phyloP scores from a whole-genome alignment of 2,329 filamentous ascomycete species.

The Aspergillus sp. region DNA sequence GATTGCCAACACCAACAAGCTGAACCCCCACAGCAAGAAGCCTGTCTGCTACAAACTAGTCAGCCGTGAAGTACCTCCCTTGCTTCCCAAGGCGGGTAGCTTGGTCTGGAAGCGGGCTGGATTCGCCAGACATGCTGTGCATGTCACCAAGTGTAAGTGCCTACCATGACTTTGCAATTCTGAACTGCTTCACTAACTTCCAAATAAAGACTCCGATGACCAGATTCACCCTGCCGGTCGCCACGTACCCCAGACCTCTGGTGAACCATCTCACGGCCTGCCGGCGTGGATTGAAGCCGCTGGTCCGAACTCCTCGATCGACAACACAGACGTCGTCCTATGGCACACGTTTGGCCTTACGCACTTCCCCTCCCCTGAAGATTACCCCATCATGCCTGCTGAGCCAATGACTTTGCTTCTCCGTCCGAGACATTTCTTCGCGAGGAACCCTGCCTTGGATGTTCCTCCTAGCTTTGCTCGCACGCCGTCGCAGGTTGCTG shows the following conservation, averaged over 20 bases:
- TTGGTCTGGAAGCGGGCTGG: constrained; percentile 88
- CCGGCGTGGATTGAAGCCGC: constrained; percentile 70
- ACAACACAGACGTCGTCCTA: constrained; percentile 81
- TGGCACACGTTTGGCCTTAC: constrained; percentile 94
- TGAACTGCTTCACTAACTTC: constrained; percentile 13
- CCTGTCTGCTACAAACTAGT: constrained; percentile 87
- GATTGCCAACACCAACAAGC: constrained; percentile 77
- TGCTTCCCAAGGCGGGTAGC: constrained; percentile 78
- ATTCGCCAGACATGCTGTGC: constrained; percentile 82
- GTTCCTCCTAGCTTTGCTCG: constrained; percentile 74
- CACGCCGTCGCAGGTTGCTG: constrained; percentile 68
- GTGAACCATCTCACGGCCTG: constrained; percentile 71
- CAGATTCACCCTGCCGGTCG: constrained; percentile 83
- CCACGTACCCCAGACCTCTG: constrained; percentile 84
- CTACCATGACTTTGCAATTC: too few species aligned
- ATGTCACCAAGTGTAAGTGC: constrained; percentile 81
- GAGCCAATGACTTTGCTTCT: constrained; percentile 81
- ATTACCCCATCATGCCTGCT: constrained; percentile 89
- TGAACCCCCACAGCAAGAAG: constrained; percentile 86
- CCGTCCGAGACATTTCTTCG: constrained; percentile 80
- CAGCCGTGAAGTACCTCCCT: constrained; percentile 74
- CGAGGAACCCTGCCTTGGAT: constrained; percentile 75
- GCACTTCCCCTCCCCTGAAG: constrained; percentile 85
- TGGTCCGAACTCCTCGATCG: constrained; percentile 67
- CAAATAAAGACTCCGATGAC: constrained; percentile 66